Evolutionary conservation across 805 yeast species (phyloP).

Genomic region (Lachancea sp.): DNA sequence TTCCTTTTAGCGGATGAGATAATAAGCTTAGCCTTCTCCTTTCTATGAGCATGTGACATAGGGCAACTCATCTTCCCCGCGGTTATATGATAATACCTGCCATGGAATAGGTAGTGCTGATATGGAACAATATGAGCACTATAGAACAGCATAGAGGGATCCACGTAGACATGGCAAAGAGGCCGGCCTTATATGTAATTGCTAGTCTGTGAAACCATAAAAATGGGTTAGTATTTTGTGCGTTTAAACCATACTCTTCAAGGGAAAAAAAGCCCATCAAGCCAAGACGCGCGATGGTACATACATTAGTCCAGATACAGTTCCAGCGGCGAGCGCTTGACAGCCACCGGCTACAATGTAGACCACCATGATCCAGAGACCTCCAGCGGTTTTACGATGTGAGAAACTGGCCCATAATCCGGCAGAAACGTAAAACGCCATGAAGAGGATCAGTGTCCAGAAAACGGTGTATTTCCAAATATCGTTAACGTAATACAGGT

Average conservation of each 20-base stretch:
- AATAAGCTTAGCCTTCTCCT: no score
- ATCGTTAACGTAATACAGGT: constrained; percentile 61
- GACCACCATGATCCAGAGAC: constrained; percentile 37
- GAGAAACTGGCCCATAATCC: constrained; percentile 55
- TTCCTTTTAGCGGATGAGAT: no score
- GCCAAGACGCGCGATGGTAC: constrained; percentile 16
- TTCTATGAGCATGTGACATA: not conserved
- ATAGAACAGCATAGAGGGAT: constrained; percentile 80
- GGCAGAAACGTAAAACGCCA: constrained; percentile 55
- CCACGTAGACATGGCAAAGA: constrained; percentile 91
- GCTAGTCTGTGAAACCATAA: constrained; percentile 35
- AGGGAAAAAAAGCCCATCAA: no score
- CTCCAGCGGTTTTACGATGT: constrained; percentile 38
- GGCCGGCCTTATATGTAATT: constrained; percentile 72
- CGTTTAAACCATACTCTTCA: not conserved
- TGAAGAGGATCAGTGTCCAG: constrained; percentile 73
- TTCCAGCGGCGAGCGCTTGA: constrained; percentile 67
- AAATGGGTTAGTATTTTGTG: not conserved
- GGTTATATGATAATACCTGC: constrained; percentile 18
- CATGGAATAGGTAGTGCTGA: constrained; percentile 41
- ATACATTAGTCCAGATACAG: constrained; percentile 63
- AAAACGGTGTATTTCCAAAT: constrained; percentile 76
- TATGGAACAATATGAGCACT: constrained; percentile 58
- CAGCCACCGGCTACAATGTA: constrained; percentile 51
- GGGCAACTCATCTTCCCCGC: not conserved